Evolutionary conservation across 371 early-diverging fungal species (phyloP), one percentile per base, ranked within the genome.

Genomic region (Circinella minor): DNA sequence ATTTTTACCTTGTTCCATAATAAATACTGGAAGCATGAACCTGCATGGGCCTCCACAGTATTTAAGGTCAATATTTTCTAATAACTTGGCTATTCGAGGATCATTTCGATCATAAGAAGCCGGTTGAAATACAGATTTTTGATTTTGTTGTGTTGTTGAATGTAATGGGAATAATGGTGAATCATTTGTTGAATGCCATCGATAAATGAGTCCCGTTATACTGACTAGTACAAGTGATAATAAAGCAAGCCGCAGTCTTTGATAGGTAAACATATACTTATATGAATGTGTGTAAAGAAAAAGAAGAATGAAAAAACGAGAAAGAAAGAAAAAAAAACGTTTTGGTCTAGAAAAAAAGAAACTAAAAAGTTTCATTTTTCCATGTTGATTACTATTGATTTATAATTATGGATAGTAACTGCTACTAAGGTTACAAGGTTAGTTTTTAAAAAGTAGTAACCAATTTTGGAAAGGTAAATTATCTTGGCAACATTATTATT

Each of bases 1-100:
- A n/a, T 36, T 66, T 71, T 66, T 71, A 81, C 81, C 81, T 81
- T 81, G 81, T 63, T 81, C 81, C 38, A 72, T 71, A 38, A 81
- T 74, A 54, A 70, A 70, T 10, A 81, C 59, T 3, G 78, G 74
- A n/a, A 77, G 47, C 13, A 81, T 54, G 43, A 81, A 81, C 61
- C 72, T 62, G 55, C 81, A 81, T 6, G 77, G 77, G 0, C 76
- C 78, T n/a, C 78, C 78, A 51, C 81, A 81, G 66, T 78, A 81
- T 59, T 76, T 76, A 36, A 64, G 27, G 66, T 78, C 78, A 47
- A 78, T 73, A 4, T 54, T 47, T 60, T 61, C 17, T 36, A 54
- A 39, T 6, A 65, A 37, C 9, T 49, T 57, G 10, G 61, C 49
- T 65, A 70, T 70, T 47, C 70, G 55, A 36, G 70, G 70, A 43